Evolutionary conservation across 257 asterid genomes (phyloP), one percentile per base, ranked within the genome.

Genomic region (Penstemon barbatus): DNA sequence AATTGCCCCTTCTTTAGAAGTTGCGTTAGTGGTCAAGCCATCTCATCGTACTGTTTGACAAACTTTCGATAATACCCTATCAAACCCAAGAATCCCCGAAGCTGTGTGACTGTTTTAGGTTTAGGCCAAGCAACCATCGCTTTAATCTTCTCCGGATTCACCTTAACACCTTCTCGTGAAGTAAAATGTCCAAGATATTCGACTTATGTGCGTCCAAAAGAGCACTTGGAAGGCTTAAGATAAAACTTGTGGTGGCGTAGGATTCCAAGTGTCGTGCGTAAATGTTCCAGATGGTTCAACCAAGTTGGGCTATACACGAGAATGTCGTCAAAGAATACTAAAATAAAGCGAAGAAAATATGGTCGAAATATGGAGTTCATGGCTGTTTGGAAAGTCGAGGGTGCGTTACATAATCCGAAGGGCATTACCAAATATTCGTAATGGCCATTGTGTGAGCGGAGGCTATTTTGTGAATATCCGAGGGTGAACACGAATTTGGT

Each of bases 181-280:
- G 66, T 66, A 0, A 57, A 0, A 5, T 66, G 77, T 0, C 73
- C 69, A 5, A 66, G 11, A 51, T 73, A 66, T 0, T 40, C 68
- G 0, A 66, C 49, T 4, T 50, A 7, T 0, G 1, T 2, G 4
- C 8, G 38, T 0, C 56, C 62, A 49, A 73, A 62, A 8, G 11
- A 7, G 8, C 61, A 58, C 7, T 73, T 73, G 3, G 19, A 12
- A 6, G 5, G 10, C 3, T 72, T 63, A 0, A 42, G 59, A 55
- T 9, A 54, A 0, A 72, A n/a, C 3, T 37, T 39, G 13, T 72
- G 49, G 3, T 40, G 3, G 37, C 12, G 40, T 4, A 60, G 36
- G 3, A 53, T 9, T n/a, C 6, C 36, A 5, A 53, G 33, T 6
- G 15, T 33, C 4, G 0, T 0, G 7, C 58, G 19, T 25, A 53